phyloP scores from a whole-genome alignment of 2,329 filamentous ascomycete genomes.

The Microcyclosporella mali region DNA sequence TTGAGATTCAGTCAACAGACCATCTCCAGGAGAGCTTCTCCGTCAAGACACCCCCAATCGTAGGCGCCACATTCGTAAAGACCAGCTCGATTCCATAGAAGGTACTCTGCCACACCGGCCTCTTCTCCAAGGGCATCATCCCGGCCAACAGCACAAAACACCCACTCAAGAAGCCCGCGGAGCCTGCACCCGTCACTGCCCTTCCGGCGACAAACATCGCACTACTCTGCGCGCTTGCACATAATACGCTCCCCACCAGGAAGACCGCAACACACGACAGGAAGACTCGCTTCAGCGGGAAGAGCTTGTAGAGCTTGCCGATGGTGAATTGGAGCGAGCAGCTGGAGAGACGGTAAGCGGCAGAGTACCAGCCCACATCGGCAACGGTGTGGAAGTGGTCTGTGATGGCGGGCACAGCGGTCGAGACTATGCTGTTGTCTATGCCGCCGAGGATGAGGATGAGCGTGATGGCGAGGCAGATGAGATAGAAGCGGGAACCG shows the following conservation, averaged over 20 bases:
- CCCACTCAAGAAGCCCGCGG: conserved; percentile 31
- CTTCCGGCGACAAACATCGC: conserved; percentile 27
- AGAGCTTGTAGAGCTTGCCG: conserved; percentile 30
- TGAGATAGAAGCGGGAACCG: no score
- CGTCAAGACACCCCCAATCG: conserved; percentile 34
- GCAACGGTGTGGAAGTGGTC: conserved; percentile 41
- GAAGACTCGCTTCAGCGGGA: conserved; percentile 28
- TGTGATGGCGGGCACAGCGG: conserved; percentile 42
- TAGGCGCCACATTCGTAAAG: conserved; percentile 25
- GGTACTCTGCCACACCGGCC: conserved; percentile 25
- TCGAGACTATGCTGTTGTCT: conserved; percentile 20
- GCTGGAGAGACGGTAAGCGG: conserved; percentile 15
- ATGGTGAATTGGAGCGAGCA: conserved; percentile 22
- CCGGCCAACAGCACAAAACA: conserved; percentile 15
- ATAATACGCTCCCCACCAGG: conserved; percentile 20
- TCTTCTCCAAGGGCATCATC: conserved; percentile 24
- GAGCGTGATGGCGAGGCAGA: neutral
- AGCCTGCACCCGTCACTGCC: conserved; percentile 29
- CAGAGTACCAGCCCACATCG: conserved; percentile 42
- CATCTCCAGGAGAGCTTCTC: conserved; percentile 33
- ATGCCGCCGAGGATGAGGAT: conserved; percentile 5
- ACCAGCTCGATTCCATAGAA: conserved; percentile 24
- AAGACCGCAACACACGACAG: conserved; percentile 23
- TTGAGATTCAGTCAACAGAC: no score
- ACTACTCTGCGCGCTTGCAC: conserved; percentile 27